These are phyloP conservation scores for Cercophora sp. DNA, from an alignment of 495 filamentous ascomycete species.

Conservation along the genomic window DNA sequence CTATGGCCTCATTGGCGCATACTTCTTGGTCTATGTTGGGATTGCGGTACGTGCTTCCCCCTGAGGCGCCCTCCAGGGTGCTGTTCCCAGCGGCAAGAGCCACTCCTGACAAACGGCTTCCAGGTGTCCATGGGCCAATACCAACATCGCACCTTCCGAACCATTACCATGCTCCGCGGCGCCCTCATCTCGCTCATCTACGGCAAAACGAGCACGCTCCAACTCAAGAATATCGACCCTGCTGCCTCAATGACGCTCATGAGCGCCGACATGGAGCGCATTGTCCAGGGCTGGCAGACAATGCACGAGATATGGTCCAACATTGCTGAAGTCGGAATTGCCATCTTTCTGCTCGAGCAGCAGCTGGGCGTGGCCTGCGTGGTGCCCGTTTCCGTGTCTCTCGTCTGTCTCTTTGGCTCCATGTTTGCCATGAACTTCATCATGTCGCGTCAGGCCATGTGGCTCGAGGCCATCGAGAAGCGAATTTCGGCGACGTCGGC, in stretches of 20 bases:
- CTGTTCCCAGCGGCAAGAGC: no score
- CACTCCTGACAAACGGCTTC: no score
- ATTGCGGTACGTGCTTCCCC: conserved; percentile 41
- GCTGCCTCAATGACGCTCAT: conserved; percentile 58
- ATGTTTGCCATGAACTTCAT: conserved; percentile 40
- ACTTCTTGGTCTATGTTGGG: conserved; percentile 56
- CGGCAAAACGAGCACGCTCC: conserved; percentile 46
- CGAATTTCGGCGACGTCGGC: conserved; percentile 50
- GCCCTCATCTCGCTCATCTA: conserved; percentile 57
- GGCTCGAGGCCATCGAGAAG: conserved; percentile 49
- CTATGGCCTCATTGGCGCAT: conserved; percentile 64
- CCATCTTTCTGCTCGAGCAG: conserved; percentile 52
- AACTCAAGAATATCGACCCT: conserved; percentile 42
- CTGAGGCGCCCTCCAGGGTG: no score
- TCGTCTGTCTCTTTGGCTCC: conserved; percentile 32
- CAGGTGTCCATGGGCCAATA: conserved; percentile 49
- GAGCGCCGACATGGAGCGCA: conserved; percentile 48
- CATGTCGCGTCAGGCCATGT: conserved; percentile 45
- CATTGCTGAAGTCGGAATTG: conserved; percentile 48
- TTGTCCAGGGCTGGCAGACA: conserved; percentile 31
- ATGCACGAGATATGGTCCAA: conserved; percentile 49
- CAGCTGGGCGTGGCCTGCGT: conserved; percentile 53
- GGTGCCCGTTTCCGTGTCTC: conserved; percentile 49
- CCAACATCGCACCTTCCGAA: conserved; percentile 54
- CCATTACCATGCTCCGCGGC: conserved; percentile 59